Evolutionary conservation across 495 filamentous ascomycete species (phyloP).

Genomic region (Penicillium canescens): DNA sequence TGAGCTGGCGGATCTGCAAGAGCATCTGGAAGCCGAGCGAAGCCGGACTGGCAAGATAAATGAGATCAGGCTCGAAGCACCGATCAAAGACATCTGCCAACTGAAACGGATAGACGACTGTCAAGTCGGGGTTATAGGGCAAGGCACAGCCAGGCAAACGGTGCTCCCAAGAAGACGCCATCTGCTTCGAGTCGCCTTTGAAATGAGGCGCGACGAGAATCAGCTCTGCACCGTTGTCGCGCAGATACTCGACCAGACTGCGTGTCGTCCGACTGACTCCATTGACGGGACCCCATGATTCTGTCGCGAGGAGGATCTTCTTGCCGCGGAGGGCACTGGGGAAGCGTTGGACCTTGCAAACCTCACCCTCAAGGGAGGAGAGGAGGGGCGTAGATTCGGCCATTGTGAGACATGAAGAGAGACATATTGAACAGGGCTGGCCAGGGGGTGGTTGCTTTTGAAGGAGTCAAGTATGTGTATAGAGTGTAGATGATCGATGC

Average conservation of each 20-base stretch:
- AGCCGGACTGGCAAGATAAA: constrained; percentile 65
- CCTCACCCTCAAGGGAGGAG: not conserved
- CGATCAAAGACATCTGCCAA: constrained; percentile 52
- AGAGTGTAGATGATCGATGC: not conserved
- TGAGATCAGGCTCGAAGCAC: constrained; percentile 56
- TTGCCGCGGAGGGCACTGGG: constrained; percentile 51
- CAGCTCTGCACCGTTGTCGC: constrained; percentile 54
- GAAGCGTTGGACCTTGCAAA: constrained; percentile 20
- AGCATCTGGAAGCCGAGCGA: constrained; percentile 65
- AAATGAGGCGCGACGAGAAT: constrained; percentile 58
- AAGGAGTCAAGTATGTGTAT: not conserved
- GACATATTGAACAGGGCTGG: not conserved
- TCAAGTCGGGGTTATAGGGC: constrained; percentile 66
- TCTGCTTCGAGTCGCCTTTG: constrained; percentile 23
- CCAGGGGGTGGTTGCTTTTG: not conserved
- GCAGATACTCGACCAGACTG: constrained; percentile 61
- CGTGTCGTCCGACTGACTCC: constrained; percentile 63
- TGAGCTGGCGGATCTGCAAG: constrained; percentile 55
- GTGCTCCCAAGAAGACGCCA: constrained; percentile 33
- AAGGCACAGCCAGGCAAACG: constrained; percentile 59
- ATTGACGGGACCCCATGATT: constrained; percentile 66
- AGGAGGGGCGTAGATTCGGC: constrained; percentile 17
- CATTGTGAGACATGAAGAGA: constrained; percentile 11
- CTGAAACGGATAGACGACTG: constrained; percentile 62
- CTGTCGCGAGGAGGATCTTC: constrained; percentile 60